These are phyloP conservation scores for Aegle marmelos DNA, from an alignment of 345 rosid species.

Conservation along the genomic window DNA sequence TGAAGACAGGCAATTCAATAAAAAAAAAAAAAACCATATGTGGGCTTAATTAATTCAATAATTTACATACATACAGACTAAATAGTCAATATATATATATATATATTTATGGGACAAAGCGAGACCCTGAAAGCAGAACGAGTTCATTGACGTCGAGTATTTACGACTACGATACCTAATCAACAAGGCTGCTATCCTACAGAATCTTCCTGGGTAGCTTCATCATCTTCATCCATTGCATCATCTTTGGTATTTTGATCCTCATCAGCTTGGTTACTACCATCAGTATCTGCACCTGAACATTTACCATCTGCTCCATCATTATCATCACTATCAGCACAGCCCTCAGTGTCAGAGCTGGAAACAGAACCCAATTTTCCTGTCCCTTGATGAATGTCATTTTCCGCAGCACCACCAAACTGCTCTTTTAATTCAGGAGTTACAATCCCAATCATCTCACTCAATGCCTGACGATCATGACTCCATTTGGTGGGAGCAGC, in stretches of 20 bases:
- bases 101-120: not conserved
- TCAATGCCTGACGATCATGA: slow-evolving; percentile 43
- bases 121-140: not conserved
- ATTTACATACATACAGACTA: not conserved
- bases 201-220: slow-evolving; percentile 42
- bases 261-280: slow-evolving; percentile 31
- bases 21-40: not conserved
- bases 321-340: slow-evolving; percentile 33
- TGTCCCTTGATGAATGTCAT: slow-evolving; percentile 28
- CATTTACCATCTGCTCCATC: slow-evolving; percentile 6
- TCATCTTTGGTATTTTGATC: slow-evolving; percentile 24
- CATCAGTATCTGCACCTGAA: slow-evolving; percentile 48
- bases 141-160: not conserved
- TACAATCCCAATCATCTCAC: slow-evolving; percentile 63
- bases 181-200: slow-evolving; percentile 24
- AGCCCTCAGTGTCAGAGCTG: slow-evolving; percentile 55
- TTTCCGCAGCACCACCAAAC: slow-evolving; percentile 30
- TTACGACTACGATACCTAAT: not conserved
- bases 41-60: not conserved
- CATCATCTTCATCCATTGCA: slow-evolving; percentile 58
- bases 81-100: not conserved
- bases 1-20: not conserved
- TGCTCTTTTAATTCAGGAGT: slow-evolving; percentile 60
- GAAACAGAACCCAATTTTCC: slow-evolving; percentile 37
- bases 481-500: slow-evolving; percentile 27